A percentile compares a stretch with the other conserved stretches of the same genome.
phyloP scores from a whole-genome alignment of 305 asterid species.

The Rubia tinctorum region DNA sequence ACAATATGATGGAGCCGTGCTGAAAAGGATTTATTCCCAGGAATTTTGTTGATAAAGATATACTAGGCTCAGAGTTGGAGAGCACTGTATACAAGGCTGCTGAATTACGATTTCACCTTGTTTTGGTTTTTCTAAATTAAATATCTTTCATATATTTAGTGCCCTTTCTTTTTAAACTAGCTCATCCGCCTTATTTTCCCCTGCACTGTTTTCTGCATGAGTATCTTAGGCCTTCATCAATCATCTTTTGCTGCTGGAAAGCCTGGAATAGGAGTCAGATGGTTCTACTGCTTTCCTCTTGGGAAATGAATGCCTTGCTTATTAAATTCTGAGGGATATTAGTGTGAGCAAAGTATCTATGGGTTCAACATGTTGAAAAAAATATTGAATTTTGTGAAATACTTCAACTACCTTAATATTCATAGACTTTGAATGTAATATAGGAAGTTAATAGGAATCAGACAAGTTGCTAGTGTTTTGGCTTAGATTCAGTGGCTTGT shows the following conservation, averaged over 20 bases:
- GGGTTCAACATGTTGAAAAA: neutral
- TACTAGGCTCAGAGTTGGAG: neutral
- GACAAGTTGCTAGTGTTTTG: neutral
- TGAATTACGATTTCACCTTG: neutral
- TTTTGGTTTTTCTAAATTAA: neutral
- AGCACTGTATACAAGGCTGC: neutral
- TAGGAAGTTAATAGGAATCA: neutral
- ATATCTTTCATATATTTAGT: neutral
- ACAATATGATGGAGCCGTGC: too few relatives aligned
- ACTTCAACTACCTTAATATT: neutral
- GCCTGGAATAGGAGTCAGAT: neutral
- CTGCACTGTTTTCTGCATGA: neutral
- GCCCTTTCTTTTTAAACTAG: neutral
- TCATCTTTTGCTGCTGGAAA: neutral
- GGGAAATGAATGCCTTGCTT: neutral
- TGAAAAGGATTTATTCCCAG: neutral
- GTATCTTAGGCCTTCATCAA: neutral
- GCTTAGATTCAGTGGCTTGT: neutral
- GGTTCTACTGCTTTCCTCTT: neutral
- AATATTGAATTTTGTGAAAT: neutral
- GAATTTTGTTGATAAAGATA: neutral
- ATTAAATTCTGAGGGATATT: neutral
- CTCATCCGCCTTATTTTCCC: neutral
- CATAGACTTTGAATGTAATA: neutral
- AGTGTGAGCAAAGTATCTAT: neutral